These are phyloP conservation scores for Sugiyamaella xylanicola DNA, from an alignment of 1,139 yeast genomes.

Conservation along the genomic window DNA sequence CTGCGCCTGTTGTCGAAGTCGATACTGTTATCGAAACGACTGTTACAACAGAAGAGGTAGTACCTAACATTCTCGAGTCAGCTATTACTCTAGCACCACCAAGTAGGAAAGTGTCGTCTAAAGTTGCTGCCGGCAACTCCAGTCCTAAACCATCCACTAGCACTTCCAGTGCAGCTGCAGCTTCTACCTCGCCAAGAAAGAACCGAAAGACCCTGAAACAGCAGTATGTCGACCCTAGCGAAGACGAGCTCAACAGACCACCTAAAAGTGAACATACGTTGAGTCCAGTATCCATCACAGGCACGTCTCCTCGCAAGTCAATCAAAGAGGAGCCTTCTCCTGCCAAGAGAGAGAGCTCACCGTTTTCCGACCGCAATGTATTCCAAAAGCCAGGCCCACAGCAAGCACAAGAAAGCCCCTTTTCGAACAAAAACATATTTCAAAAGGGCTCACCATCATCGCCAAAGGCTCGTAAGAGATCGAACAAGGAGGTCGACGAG, in stretches of 20 bases:
- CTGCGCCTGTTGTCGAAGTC: background rate
- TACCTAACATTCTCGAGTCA: conserved; percentile 8
- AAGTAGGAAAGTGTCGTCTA: background rate
- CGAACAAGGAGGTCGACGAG: conserved; percentile 17
- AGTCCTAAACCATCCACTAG: background rate
- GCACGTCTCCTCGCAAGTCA: conserved; percentile 16
- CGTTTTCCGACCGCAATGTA: conserved; percentile 47
- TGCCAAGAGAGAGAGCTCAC: conserved; percentile 12
- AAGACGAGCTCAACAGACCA: background rate
- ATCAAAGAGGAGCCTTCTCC: conserved; percentile 24
- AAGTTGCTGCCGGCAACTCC: background rate
- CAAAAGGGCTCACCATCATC: conserved; percentile 42
- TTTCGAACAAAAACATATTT: conserved; percentile 48
- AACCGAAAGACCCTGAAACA: conserved; percentile 10
- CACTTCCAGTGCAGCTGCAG: background rate
- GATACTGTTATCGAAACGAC: background rate
- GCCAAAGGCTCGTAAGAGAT: conserved; percentile 26
- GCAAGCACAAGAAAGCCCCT: conserved; percentile 36
- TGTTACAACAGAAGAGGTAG: background rate
- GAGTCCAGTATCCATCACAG: conserved; percentile 9
- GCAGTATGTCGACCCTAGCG: conserved; percentile 3
- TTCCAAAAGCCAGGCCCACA: conserved; percentile 43
- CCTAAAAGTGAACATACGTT: background rate
- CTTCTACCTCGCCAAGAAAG: conserved; percentile 9
- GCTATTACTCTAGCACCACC: conserved; percentile 8